These are phyloP conservation scores for Hsuehochloa calcarea DNA, from an alignment of 176 grass and related monocot genomes.

Conservation along the genomic window DNA sequence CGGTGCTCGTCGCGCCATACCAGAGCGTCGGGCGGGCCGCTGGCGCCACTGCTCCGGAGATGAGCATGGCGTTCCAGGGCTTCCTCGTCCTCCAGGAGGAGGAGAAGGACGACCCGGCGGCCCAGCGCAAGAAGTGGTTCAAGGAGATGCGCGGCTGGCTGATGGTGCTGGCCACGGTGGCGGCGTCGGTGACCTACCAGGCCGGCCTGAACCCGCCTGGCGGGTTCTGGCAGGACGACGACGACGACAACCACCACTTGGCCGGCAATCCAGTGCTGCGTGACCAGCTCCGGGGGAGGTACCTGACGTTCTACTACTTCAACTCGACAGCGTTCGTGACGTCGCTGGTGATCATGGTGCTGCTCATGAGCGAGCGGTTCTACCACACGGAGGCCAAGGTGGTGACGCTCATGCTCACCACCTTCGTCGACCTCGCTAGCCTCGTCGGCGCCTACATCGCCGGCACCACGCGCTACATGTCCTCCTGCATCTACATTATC, in stretches of 20 bases:
- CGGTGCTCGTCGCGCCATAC: constrained; percentile 13
- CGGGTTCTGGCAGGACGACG: constrained; percentile 47
- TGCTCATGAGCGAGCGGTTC: constrained; percentile 50
- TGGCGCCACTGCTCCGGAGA: not conserved
- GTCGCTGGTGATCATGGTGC: constrained; percentile 48
- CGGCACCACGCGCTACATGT: not conserved
- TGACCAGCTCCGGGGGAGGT: not conserved
- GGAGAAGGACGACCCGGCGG: not conserved
- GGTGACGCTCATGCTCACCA: constrained; percentile 30
- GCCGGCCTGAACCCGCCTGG: constrained; percentile 46
- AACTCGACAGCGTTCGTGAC: constrained; percentile 48
- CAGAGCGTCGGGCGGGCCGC: not conserved
- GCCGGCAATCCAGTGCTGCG: constrained; percentile 30
- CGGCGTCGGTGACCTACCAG: constrained; percentile 37
- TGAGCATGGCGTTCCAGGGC: constrained; percentile 12
- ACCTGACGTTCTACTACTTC: constrained; percentile 47
- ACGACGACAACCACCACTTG: fast-evolving
- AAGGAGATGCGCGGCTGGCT: constrained; percentile 53
- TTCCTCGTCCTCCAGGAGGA: constrained; percentile 9
- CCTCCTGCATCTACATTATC: constrained; percentile 41
- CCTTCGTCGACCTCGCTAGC: constrained; percentile 34
- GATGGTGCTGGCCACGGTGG: constrained; percentile 39
- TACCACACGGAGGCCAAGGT: constrained; percentile 37
- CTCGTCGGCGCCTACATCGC: constrained; percentile 48
- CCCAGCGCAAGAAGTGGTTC: constrained; percentile 29